Percentiles rank a stretch among this genome's conserved stretches.
These are phyloP conservation scores for Triadica sebifera DNA, from an alignment of 345 rosid genomes.

Conservation along the genomic window DNA sequence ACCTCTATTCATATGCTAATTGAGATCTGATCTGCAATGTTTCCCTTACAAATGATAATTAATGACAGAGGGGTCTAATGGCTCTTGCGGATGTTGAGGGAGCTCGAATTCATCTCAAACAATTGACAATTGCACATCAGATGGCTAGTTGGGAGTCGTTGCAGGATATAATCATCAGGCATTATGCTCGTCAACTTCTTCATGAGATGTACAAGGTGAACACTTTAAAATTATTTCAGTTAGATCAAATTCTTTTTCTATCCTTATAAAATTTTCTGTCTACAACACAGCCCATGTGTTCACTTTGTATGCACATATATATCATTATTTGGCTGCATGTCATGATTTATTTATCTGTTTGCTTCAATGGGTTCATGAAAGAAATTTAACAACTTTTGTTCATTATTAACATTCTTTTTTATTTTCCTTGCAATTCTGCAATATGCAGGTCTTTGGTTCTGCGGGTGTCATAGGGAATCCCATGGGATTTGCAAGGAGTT, in stretches of 20 bases:
- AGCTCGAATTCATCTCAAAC: conserved; percentile 80
- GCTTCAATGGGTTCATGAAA: neutral
- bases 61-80: conserved; percentile 81
- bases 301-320: neutral
- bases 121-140: conserved; percentile 72
- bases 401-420: conserved; percentile 7
- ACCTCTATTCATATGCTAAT: conserved; percentile 10
- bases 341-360: neutral
- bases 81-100: conserved; percentile 98
- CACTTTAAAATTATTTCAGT: conserved; percentile 3
- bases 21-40: neutral
- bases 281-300: neutral
- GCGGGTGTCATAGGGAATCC: conserved; percentile 99
- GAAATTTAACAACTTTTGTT: neutral
- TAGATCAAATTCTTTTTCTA: neutral
- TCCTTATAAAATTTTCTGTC: neutral
- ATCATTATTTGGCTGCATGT: neutral
- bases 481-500: conserved; percentile 89
- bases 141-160: conserved; percentile 94
- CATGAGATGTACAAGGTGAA: conserved; percentile 97
- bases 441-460: conserved; percentile 82
- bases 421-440: conserved; percentile 10
- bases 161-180: conserved; percentile 79
- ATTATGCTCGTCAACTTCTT: conserved; percentile 78
- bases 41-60: conserved; percentile 2